phyloP scores from a whole-genome alignment of 2,329 filamentous ascomycete genomes.

The Aspergillus costaricaensis region DNA sequence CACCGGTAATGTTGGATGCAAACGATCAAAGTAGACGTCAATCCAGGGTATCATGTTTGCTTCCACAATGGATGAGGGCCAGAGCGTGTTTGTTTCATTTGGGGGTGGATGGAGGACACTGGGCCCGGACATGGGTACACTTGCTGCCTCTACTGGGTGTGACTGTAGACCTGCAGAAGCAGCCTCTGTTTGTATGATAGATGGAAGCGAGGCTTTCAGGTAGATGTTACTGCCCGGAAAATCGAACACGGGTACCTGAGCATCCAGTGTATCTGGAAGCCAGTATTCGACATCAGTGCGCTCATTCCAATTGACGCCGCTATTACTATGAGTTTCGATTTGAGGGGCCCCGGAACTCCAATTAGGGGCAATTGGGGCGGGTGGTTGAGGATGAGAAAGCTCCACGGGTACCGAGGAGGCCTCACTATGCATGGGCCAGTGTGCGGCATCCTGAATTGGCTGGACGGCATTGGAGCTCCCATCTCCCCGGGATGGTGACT shows the following conservation, averaged over 20 bases:
- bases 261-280: constrained; percentile 38
- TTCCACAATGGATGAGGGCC: constrained; percentile 44
- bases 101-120: constrained; percentile 23
- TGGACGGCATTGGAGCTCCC: constrained; percentile 16
- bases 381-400: constrained; percentile 22
- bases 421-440: constrained; percentile 24
- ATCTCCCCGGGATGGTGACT: constrained; percentile 22
- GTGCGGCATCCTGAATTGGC: constrained; percentile 24
- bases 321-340: constrained; percentile 24
- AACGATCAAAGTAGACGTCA: constrained; percentile 48
- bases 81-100: constrained; percentile 31
- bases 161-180: constrained; percentile 26
- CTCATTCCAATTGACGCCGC: constrained; percentile 30
- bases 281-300: constrained; percentile 36
- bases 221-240: constrained; percentile 40
- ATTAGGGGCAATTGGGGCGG: constrained; percentile 22
- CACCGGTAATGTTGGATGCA: constrained; percentile 47
- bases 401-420: constrained; percentile 25
- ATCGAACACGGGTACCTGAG: constrained; percentile 36
- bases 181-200: constrained; percentile 31
- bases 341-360: constrained; percentile 27
- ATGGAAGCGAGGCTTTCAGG: constrained; percentile 37
- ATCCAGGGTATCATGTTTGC: constrained; percentile 46
- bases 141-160: constrained; percentile 20
- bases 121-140: constrained; percentile 23